Percentiles rank a stretch among this genome's conserved stretches.
Conservation (phyloP, 2,329 filamentous ascomycete species). For the Elsinoe australis region DNA sequence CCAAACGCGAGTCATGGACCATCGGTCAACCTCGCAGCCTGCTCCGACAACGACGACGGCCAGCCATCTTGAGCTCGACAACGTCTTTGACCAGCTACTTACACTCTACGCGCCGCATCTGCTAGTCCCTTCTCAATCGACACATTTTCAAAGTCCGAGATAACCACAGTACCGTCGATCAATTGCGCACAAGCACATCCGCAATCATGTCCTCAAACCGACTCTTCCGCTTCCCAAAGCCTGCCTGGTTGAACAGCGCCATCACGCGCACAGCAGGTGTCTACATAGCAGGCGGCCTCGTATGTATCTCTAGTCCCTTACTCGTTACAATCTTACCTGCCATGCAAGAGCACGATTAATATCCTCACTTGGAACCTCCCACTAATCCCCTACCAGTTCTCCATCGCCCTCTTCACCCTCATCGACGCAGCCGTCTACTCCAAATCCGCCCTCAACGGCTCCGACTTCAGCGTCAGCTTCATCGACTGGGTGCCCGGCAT, state of each 20-base stretch:
- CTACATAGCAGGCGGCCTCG: constrained; percentile 58
- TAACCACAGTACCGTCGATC: too few species aligned
- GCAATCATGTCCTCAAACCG: constrained; percentile 44
- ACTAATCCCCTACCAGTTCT: too few species aligned
- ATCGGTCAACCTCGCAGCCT: background rate
- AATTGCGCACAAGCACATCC: too few species aligned
- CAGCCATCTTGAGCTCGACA: constrained; percentile 16
- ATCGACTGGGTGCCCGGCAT: constrained; percentile 66
- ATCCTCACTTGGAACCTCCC: too few species aligned
- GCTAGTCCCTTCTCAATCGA: background rate
- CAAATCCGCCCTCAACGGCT: constrained; percentile 53
- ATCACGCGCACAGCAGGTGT: constrained; percentile 57
- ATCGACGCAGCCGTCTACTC: constrained; percentile 60
- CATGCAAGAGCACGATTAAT: too few species aligned
- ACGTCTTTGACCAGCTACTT: constrained; percentile 8
- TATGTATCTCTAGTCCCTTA: constrained; percentile 31
- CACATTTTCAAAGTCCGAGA: constrained; percentile 5
- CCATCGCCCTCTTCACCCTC: constrained; percentile 61
- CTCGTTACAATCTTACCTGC: background rate
- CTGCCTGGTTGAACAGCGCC: constrained; percentile 59
- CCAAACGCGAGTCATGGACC: constrained; percentile 11
- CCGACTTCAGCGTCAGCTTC: constrained; percentile 56
- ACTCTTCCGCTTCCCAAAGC: constrained; percentile 60
- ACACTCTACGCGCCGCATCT: constrained; percentile 7
- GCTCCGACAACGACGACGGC: constrained; percentile 15